Base-by-base conservation (phyloP, 495 filamentous ascomycete species). In the Penicillium maclennaniae region DNA sequence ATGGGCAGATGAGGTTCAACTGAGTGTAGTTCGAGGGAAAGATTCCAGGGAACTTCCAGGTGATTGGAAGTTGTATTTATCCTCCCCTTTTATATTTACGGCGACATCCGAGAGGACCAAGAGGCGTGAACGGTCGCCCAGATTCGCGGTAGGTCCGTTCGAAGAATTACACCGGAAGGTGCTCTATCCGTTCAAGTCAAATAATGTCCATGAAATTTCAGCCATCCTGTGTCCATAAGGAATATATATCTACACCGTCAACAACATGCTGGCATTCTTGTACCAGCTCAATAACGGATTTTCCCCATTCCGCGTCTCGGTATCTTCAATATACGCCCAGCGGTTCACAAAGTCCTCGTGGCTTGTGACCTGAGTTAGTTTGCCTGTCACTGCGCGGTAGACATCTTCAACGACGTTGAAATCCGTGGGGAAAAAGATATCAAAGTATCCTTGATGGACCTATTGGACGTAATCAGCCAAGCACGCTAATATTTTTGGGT, bases 391-490 rank as follows among this genome's bases (percentile, higher is more conserved):
- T 26, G 90, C 91, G 45, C 87, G 83, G 71, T 98, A 98, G 54
- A 97, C 82, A 59, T 87, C 84, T 67, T 97, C 89, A 67, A 92
- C 80, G 37, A 91, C 84, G 31, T 81, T 77, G 69, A 97, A 99
- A 66, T 99, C 85, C 12, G 92, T 97, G 0, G 93, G 93, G 72
- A 99, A 99, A 62, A 99, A 83, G 67, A 99, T 97, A 69, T 97
- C 95, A 60, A 99, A 99, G 70, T 95, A 96, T 12, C 93, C 95
- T 74, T 99, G 95, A 58, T 96, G 90, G 16, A 97, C 90, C 90
- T 95, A 56, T 25, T 25, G 4, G 12, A 20, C 42, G 15, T n/a
- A 5, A 45, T 61, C 36, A 69, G 59, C 47, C 36, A 20, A 42
- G 6, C 27, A 19, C 12, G 34, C 12, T 26, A n/a, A 21, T 6